These are phyloP conservation scores for Globisporangium viniferum DNA, from an alignment of 352 stramenopile species.

Conservation along the genomic window DNA sequence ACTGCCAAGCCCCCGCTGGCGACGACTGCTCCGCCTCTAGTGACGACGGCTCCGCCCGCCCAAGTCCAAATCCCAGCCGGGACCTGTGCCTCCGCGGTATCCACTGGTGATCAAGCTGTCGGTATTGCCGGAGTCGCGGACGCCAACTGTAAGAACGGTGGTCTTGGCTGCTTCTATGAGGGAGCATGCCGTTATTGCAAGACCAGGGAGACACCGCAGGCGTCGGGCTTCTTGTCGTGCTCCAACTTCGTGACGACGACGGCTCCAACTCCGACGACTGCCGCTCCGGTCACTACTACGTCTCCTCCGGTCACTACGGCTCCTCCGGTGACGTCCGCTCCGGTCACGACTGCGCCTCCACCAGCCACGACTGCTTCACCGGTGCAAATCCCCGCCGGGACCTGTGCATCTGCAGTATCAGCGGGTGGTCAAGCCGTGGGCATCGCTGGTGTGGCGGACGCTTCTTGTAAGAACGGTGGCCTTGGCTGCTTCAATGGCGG, in stretches of 20 bases:
- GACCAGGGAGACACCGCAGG: conserved; percentile 10
- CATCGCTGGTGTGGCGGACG: neutral
- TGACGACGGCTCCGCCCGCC: neutral
- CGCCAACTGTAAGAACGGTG: neutral
- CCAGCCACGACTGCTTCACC: too few relatives aligned
- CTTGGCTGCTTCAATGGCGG: neutral
- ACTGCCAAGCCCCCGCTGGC: too few relatives aligned
- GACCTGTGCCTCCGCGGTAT: neutral
- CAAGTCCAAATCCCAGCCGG: neutral
- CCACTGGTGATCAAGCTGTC: neutral
- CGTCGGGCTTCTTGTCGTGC: conserved; percentile 11
- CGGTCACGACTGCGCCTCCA: too few relatives aligned
- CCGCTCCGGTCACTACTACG: too few relatives aligned
- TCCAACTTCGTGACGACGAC: neutral
- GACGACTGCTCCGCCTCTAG: neutral
- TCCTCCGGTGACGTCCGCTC: neutral
- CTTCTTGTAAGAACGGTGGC: neutral
- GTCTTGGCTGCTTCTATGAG: neutral
- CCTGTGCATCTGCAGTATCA: neutral
- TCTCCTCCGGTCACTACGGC: neutral
- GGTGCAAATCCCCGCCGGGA: neutral
- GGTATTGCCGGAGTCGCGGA: neutral
- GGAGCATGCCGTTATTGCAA: conserved; percentile 21
- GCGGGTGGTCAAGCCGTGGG: neutral
- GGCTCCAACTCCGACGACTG: too few relatives aligned